Conservation (phyloP, 225 moss, liverwort and hornwort species). For the Marchantia paleacea region DNA sequence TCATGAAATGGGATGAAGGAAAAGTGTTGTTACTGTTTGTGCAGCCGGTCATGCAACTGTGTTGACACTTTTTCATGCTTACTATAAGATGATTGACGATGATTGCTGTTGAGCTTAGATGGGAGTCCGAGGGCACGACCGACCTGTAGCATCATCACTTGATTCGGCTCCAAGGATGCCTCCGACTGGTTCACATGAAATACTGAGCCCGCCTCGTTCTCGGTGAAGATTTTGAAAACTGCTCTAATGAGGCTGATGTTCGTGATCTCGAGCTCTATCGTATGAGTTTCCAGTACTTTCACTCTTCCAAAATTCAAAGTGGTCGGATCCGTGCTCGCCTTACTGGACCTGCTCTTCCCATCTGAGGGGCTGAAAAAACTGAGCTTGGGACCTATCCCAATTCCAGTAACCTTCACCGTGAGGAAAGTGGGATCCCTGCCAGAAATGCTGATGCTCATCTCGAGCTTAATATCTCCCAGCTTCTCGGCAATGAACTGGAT, state of each 20-base stretch:
- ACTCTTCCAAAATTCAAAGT: constrained; percentile 61
- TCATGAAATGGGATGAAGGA: no score
- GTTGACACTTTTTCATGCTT: no score
- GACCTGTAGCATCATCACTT: constrained; percentile 31
- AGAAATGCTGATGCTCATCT: constrained; percentile 41
- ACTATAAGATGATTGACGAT: no score
- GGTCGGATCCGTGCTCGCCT: constrained; percentile 30
- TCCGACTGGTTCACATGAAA: constrained; percentile 41
- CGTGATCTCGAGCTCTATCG: constrained; percentile 50
- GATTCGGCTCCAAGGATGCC: constrained; percentile 51
- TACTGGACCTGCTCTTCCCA: background rate
- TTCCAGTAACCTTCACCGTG: constrained; percentile 49
- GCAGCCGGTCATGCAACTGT: no score
- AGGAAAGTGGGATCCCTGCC: constrained; percentile 38
- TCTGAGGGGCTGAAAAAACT: constrained; percentile 24
- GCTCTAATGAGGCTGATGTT: constrained; percentile 83
- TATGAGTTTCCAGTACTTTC: constrained; percentile 49
- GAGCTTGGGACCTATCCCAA: constrained; percentile 37
- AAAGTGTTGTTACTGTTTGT: no score
- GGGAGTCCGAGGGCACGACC: background rate
- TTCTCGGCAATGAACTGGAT: constrained; percentile 41
- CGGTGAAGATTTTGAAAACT: constrained; percentile 33
- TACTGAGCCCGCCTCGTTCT: constrained; percentile 47
- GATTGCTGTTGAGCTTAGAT: no score
- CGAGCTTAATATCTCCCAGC: constrained; percentile 58